These are phyloP conservation scores for Calonectria montana DNA, from an alignment of 2,329 filamentous ascomycete genomes.

Conservation along the genomic window DNA sequence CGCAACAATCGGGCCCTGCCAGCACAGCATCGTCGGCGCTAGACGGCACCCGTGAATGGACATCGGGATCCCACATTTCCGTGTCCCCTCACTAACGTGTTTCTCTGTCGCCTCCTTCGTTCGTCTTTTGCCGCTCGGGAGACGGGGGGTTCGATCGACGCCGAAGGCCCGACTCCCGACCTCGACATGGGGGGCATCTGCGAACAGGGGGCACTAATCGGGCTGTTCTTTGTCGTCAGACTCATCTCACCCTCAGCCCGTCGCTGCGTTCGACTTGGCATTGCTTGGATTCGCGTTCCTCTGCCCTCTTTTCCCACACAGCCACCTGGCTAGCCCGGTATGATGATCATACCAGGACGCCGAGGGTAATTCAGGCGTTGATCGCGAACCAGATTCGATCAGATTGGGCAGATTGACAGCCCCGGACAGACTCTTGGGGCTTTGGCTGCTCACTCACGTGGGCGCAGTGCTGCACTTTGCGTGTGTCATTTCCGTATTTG, in stretches of 20 bases:
- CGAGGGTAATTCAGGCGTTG: background rate
- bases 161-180: conserved; percentile 17
- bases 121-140: conserved; percentile 4
- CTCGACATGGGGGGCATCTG: conserved; percentile 4
- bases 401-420: background rate
- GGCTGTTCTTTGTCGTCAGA: conserved; percentile 19
- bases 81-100: background rate
- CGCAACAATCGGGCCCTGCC: background rate
- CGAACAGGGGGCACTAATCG: background rate
- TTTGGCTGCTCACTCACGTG: background rate
- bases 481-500: conserved; percentile 1
- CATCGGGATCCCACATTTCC: conserved; percentile 11
- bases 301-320: conserved; percentile 13
- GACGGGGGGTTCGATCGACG: conserved; percentile 20
- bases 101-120: conserved; percentile 13
- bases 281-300: background rate
- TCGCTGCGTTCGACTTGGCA: conserved; percentile 13
- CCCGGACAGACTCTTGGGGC: background rate
- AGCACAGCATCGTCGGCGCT: background rate
- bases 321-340: conserved; percentile 15
- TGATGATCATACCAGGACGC: background rate
- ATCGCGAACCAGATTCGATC: background rate
- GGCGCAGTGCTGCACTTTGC: background rate
- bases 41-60: background rate
- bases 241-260: conserved; percentile 14